Conservation (phyloP, 805 yeast genomes). For the Starmera pachycereana region DNA sequence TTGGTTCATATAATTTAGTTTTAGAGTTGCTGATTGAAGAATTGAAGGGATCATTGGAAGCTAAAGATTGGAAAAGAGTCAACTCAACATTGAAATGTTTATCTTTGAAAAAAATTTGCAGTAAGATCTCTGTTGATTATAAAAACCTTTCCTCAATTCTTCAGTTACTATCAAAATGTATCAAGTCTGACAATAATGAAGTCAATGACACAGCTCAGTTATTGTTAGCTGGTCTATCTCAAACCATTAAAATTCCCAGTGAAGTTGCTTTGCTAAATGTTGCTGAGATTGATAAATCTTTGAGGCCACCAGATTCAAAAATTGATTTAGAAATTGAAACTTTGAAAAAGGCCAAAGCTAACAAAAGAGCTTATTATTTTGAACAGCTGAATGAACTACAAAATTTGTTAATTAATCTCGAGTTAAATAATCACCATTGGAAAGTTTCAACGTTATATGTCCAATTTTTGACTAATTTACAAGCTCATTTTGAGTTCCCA, state of each 20-base stretch:
- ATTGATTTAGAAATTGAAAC: conserved; percentile 50
- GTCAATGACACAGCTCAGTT: conserved; percentile 45
- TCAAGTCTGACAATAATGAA: conserved; percentile 43
- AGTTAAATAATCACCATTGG: conserved; percentile 39
- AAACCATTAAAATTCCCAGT: conserved; percentile 37
- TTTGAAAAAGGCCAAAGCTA: conserved; percentile 51
- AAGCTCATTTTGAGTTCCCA: conserved; percentile 40
- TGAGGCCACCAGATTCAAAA: conserved; percentile 52
- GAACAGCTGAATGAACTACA: conserved; percentile 34
- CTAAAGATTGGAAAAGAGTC: conserved; percentile 41
- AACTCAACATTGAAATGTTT: conserved; percentile 58
- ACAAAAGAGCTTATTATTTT: conserved; percentile 36
- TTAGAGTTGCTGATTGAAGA: conserved; percentile 38
- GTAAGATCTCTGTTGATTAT: conserved; percentile 48
- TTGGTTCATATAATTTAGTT: conserved; percentile 53
- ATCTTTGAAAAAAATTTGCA: conserved; percentile 43
- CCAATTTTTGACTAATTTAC: conserved; percentile 40
- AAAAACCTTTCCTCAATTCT: conserved; percentile 38
- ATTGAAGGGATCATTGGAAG: conserved; percentile 37
- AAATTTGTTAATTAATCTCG: conserved; percentile 20
- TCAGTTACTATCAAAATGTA: conserved; percentile 40
- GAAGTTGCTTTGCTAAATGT: conserved; percentile 43
- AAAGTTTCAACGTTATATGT: conserved; percentile 38
- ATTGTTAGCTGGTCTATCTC: conserved; percentile 33
- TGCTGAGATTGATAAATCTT: conserved; percentile 24